Evolutionary conservation across 768 basidiomycete species (phyloP).

Genomic region (Auriscalpium vulgare): DNA sequence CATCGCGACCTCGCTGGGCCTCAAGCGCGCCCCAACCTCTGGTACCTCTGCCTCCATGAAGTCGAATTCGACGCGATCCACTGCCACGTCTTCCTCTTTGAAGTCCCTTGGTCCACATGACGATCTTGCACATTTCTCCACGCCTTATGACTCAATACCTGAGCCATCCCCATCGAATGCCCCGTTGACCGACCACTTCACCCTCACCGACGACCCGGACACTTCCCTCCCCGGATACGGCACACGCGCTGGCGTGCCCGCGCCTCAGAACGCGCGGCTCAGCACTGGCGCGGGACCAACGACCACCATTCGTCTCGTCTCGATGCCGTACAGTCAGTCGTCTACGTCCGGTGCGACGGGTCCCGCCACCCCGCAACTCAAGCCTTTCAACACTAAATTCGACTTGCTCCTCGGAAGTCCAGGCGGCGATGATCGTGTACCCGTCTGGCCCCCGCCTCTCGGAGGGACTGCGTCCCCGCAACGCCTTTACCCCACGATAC

Average conservation of each 20-base stretch:
- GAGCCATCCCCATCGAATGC: constrained; percentile 13
- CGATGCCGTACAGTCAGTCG: constrained; percentile 9
- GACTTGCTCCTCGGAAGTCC: constrained; percentile 61
- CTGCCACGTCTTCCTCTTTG: constrained; percentile 26
- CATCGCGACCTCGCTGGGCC: constrained; percentile 66
- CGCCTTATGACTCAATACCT: constrained; percentile 14
- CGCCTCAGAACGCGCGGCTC: constrained; percentile 50
- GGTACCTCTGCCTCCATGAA: constrained; percentile 22
- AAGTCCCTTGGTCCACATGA: constrained; percentile 18
- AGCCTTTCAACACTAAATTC: constrained; percentile 59
- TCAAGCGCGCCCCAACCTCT: constrained; percentile 38
- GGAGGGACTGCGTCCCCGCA: constrained; percentile 12
- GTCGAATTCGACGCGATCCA: constrained; percentile 11
- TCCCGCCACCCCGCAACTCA: constrained; percentile 51
- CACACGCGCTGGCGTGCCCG: constrained; percentile 51
- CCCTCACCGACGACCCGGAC: constrained; percentile 30
- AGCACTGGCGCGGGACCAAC: constrained; percentile 38
- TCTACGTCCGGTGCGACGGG: background rate
- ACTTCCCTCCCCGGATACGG: constrained; percentile 41
- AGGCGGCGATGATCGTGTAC: constrained; percentile 15
- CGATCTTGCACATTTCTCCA: constrained; percentile 9
- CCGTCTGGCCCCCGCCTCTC: constrained; percentile 37
- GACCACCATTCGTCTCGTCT: constrained; percentile 42
- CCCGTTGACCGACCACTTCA: constrained; percentile 44
- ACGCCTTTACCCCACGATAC: constrained; percentile 33